Evolutionary conservation across 75 land plant genomes (phyloP).

Genomic region (Adiantum capillusveneris): DNA sequence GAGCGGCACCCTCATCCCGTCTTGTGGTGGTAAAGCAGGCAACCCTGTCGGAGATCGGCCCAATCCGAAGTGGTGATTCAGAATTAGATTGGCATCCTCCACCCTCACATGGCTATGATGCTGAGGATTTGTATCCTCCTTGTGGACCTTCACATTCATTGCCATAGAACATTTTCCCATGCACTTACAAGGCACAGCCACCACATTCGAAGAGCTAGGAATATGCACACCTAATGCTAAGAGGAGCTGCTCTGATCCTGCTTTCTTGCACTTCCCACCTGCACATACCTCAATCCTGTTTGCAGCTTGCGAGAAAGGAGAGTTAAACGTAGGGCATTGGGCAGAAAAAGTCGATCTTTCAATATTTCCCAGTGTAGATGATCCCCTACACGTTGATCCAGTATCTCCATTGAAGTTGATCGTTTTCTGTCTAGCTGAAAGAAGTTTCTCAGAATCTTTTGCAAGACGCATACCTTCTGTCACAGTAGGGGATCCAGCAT

Average conservation of each 20-base stretch:
- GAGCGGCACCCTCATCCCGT: no score
- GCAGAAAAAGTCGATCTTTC: neutral
- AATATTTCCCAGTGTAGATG: neutral
- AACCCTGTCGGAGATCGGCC: no score
- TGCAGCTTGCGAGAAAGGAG: constrained; percentile 1
- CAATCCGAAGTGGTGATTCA: constrained; percentile 22
- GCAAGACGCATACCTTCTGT: neutral
- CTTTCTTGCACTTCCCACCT: constrained; percentile 78
- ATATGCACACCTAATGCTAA: constrained; percentile 31
- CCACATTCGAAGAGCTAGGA: constrained; percentile 23
- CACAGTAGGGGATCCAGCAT: neutral
- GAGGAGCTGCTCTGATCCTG: constrained; percentile 44
- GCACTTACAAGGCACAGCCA: constrained; percentile 69
- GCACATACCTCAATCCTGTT: constrained; percentile 59
- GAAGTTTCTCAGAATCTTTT: neutral
- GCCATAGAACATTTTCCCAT: constrained; percentile 74
- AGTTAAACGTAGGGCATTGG: neutral
- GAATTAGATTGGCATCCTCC: constrained; percentile 38
- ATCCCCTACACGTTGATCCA: no score
- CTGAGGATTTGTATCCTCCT: constrained; percentile 11
- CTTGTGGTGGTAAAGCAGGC: no score
- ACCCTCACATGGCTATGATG: constrained; percentile 31
- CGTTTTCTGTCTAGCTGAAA: no score
- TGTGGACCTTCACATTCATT: constrained; percentile 48
- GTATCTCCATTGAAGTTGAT: no score